Conservation (phyloP, 2,329 filamentous ascomycete genomes). For the Didymella arachidicola region DNA sequence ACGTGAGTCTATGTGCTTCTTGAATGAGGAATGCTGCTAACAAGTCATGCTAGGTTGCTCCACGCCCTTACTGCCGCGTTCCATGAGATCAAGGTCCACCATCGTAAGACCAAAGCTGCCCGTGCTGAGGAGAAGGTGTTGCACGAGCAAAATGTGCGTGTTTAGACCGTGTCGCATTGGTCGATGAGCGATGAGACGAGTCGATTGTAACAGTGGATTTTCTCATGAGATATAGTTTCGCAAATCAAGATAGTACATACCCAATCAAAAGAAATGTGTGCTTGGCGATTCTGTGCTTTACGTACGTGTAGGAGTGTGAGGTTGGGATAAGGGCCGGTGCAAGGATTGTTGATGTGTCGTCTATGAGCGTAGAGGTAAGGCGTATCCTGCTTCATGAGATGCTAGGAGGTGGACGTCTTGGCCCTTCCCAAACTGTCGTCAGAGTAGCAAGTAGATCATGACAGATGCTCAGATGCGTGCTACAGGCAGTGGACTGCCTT, state of each 20-base stretch:
- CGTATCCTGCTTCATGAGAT: no score
- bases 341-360: no score
- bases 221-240: background rate
- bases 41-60: slow-evolving; percentile 43
- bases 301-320: background rate
- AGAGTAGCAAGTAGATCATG: no score
- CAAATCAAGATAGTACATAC: background rate
- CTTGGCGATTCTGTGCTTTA: background rate
- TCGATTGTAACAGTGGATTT: background rate
- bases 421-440: no score
- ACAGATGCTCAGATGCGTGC: no score
- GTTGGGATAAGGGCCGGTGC: no score
- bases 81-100: slow-evolving; percentile 48
- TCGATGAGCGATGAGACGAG: no score
- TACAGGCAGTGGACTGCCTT: no score
- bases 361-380: no score
- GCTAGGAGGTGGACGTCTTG: no score
- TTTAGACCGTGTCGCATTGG: background rate
- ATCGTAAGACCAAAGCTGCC: slow-evolving; percentile 19
- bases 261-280: background rate
- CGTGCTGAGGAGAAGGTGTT: slow-evolving; percentile 1
- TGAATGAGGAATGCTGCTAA: background rate
- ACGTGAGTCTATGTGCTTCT: slow-evolving; percentile 48
- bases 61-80: slow-evolving; percentile 55
- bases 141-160: background rate